phyloP scores from a whole-genome alignment of 768 basidiomycete species.

The Asterophora lycoperdoides region DNA sequence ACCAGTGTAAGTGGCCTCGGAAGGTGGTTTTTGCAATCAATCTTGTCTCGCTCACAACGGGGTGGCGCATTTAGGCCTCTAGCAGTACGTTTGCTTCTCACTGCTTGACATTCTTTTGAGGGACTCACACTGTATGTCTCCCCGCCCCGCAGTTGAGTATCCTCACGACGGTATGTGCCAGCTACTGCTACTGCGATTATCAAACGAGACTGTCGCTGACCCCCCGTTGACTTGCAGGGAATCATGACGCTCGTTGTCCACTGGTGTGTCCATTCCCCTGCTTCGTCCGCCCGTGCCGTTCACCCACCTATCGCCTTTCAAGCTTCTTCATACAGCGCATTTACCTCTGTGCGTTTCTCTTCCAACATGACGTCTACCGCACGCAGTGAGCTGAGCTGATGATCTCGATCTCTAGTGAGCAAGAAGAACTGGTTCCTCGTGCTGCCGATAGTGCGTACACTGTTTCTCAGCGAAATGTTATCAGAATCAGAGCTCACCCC shows the following conservation, averaged over 20 bases:
- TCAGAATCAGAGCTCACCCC: too few relatives aligned
- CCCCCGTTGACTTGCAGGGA: slow-evolving; percentile 11
- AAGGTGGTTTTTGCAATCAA: too few relatives aligned
- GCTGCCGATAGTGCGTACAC: slow-evolving; percentile 21
- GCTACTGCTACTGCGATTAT: neutral
- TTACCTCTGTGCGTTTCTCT: slow-evolving; percentile 18
- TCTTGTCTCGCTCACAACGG: neutral
- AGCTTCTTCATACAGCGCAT: slow-evolving; percentile 27
- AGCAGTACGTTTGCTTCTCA: slow-evolving; percentile 4
- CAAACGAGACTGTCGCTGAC: neutral
- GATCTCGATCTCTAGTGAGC: slow-evolving; percentile 22
- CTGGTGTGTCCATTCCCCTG: slow-evolving; percentile 14
- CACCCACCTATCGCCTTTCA: neutral
- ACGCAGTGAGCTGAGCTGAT: neutral
- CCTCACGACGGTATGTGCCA: slow-evolving; percentile 15
- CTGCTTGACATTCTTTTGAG: neutral
- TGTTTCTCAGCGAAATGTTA: too few relatives aligned
- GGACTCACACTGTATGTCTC: neutral
- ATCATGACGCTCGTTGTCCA: slow-evolving; percentile 28
- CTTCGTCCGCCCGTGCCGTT: neutral
- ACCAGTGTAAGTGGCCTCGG: slow-evolving; percentile 20
- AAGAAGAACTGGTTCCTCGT: slow-evolving; percentile 20
- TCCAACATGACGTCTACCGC: neutral
- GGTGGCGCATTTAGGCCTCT: slow-evolving; percentile 2
- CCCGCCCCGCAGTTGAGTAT: slow-evolving; percentile 13